Evolutionary conservation across 768 basidiomycete genomes (phyloP).

Genomic region (Boletus pseudopeckii): DNA sequence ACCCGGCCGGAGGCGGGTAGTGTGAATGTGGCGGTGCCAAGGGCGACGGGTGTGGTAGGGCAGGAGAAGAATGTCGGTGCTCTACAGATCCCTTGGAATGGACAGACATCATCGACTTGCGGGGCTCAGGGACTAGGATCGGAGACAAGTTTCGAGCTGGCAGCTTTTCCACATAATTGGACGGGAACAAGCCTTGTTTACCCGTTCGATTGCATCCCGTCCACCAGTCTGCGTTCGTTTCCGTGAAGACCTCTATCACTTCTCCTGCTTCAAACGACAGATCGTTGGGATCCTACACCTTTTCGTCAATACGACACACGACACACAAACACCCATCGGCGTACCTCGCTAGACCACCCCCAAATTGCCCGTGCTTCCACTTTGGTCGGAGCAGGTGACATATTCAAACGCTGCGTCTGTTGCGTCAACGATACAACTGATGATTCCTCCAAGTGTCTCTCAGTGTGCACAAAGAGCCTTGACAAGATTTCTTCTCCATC

Average conservation of each 20-base stretch:
- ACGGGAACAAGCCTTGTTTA: slow-evolving; percentile 73
- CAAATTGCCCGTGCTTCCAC: slow-evolving; percentile 30
- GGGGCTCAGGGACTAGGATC: slow-evolving; percentile 21
- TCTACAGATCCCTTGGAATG: slow-evolving; percentile 8
- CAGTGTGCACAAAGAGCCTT: slow-evolving; percentile 32
- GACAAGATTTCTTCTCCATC: slow-evolving; percentile 40
- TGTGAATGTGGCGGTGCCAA: slow-evolving; percentile 13
- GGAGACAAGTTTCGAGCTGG: slow-evolving; percentile 20
- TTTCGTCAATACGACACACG: slow-evolving; percentile 5
- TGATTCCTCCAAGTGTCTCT: slow-evolving; percentile 16
- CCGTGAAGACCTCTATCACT: slow-evolving; percentile 72
- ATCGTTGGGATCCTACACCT: slow-evolving; percentile 66
- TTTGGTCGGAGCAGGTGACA: slow-evolving; percentile 26
- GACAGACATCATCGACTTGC: slow-evolving; percentile 12
- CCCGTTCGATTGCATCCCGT: slow-evolving; percentile 61
- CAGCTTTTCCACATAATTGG: slow-evolving; percentile 68
- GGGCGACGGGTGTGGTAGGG: slow-evolving; percentile 15
- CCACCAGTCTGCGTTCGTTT: slow-evolving; percentile 92
- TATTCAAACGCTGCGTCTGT: slow-evolving; percentile 17
- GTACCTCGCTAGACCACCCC: slow-evolving; percentile 31
- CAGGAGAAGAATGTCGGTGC: slow-evolving; percentile 18
- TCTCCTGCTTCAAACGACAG: slow-evolving; percentile 74
- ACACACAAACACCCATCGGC: neutral
- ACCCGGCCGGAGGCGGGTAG: slow-evolving; percentile 16
- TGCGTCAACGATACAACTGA: slow-evolving; percentile 22